Evolutionary conservation across 192 early-diverging fungal species (phyloP), one percentile per base, ranked within the genome.

Genomic region (Phlyctochytrium planicorne): DNA sequence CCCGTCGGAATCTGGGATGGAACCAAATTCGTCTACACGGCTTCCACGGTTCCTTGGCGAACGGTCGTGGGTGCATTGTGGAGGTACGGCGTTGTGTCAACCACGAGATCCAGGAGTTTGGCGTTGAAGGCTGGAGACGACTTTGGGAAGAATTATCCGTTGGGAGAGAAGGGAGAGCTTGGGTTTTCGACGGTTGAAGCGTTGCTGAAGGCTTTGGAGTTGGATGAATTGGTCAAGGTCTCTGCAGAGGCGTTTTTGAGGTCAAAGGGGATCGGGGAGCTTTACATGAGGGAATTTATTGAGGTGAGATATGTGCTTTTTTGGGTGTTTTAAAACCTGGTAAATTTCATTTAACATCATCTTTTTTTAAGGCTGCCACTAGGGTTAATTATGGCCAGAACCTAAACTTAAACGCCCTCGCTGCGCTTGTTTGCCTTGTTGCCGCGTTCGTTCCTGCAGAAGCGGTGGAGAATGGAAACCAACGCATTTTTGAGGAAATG

Each of bases 301-400:
- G 84, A 90, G 53, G 75, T 80, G 24, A 50, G 40, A 10, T n/a
- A 50, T 14, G 10, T 14, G 40, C n/a, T n/a, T 50, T 14, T 14
- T 50, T 14, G 10, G 40, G 40, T n/a, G n/a, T n/a, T n/a, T n/a
- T n/a, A n/a, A n/a, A n/a, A n/a, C n/a, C n/a, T n/a, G n/a, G n/a
- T n/a, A n/a, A n/a, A n/a, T n/a, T n/a, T 50, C 40, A 50, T 50
- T 10, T 14, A n/a, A 14, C n/a, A 10, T 50, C 40, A 50, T 14
- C 12, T n/a, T 10, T 10, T 14, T 50, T 14, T 50, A 10, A 50
- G 30, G 35, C 68, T 16, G 78, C 81, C 1, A 82, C 82, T 0
- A 75, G 88, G 3, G 88, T 85, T 34, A 90, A 90, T 69, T 90
- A 90, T 63, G 87, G 74, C 2, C 83, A 85, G 23, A 77, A 84